These are phyloP conservation scores for Saturnispora sekii DNA, from an alignment of 805 yeast species.

Conservation along the genomic window DNA sequence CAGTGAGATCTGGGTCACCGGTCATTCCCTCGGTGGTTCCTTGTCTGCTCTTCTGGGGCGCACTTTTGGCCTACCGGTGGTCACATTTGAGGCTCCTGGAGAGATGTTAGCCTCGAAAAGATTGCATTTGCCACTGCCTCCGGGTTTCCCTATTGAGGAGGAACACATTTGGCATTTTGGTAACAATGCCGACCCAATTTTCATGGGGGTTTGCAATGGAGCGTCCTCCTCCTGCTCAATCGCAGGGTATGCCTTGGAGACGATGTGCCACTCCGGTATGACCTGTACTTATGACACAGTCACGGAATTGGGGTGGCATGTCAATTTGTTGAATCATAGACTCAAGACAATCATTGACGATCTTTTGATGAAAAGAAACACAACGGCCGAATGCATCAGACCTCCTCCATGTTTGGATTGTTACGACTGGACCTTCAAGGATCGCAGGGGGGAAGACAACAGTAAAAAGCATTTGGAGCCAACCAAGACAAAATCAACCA, in stretches of 20 bases:
- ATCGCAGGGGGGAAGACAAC: conserved; percentile 31
- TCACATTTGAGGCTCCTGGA: conserved; percentile 90
- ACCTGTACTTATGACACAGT: conserved; percentile 87
- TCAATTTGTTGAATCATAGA: conserved; percentile 78
- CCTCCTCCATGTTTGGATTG: conserved; percentile 88
- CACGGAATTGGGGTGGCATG: conserved; percentile 83
- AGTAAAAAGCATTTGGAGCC: conserved; percentile 21
- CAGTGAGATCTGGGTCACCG: conserved; percentile 79
- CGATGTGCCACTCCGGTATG: conserved; percentile 86
- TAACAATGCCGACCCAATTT: conserved; percentile 94
- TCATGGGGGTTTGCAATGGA: conserved; percentile 94
- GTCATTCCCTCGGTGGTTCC: conserved; percentile 93
- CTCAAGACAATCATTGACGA: conserved; percentile 86
- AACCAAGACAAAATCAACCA: conserved; percentile 9
- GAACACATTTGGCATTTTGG: conserved; percentile 95
- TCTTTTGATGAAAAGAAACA: conserved; percentile 60
- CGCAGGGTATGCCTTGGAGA: conserved; percentile 96
- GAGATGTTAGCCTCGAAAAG: conserved; percentile 76
- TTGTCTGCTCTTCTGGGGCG: conserved; percentile 73
- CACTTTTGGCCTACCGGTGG: conserved; percentile 84
- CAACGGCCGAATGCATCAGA: conserved; percentile 60
- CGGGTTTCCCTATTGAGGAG: conserved; percentile 67
- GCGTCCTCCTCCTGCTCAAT: conserved; percentile 80
- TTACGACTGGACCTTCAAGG: conserved; percentile 74
- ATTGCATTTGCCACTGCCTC: conserved; percentile 86